Evolutionary conservation across 164 flowering plant species (phyloP).

Genomic region (Liquidambar formosana): DNA sequence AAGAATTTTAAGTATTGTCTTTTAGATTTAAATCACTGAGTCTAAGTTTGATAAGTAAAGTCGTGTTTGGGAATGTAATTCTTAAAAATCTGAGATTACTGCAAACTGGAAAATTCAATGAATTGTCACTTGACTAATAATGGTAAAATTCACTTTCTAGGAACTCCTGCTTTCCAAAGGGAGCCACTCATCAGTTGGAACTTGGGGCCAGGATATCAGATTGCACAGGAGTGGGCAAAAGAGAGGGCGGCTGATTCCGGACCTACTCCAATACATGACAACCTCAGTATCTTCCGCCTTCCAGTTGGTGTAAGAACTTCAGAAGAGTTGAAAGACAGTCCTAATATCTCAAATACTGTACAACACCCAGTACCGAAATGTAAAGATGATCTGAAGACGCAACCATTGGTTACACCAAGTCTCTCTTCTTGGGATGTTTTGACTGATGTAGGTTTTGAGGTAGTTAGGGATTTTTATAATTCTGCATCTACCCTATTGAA

Average conservation of each 20-base stretch:
- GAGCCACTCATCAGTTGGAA: constrained; percentile 55
- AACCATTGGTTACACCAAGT: constrained; percentile 20
- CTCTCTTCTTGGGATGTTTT: constrained; percentile 45
- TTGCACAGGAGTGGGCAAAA: constrained; percentile 53
- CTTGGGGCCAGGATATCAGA: constrained; percentile 52
- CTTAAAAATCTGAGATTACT: background rate
- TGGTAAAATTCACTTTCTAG: constrained; percentile 28
- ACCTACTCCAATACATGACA: constrained; percentile 33
- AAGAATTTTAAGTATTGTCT: background rate
- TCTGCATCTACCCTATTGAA: constrained; percentile 41
- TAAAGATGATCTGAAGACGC: constrained; percentile 27
- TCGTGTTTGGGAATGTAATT: background rate
- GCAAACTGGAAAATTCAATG: background rate
- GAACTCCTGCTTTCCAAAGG: constrained; percentile 49
- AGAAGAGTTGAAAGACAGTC: constrained; percentile 34
- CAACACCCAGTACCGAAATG: constrained; percentile 21
- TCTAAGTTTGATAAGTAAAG: background rate
- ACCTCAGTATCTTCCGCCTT: constrained; percentile 43
- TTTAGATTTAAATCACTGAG: background rate
- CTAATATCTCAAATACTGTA: constrained; percentile 15
- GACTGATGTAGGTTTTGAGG: constrained; percentile 51
- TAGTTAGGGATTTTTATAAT: constrained; percentile 39
- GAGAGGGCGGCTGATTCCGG: constrained; percentile 44
- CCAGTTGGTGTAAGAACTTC: constrained; percentile 81
- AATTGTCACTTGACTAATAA: background rate